phyloP scores from a whole-genome alignment of 176 grass and related monocot species.

The Elaeis guineensis region DNA sequence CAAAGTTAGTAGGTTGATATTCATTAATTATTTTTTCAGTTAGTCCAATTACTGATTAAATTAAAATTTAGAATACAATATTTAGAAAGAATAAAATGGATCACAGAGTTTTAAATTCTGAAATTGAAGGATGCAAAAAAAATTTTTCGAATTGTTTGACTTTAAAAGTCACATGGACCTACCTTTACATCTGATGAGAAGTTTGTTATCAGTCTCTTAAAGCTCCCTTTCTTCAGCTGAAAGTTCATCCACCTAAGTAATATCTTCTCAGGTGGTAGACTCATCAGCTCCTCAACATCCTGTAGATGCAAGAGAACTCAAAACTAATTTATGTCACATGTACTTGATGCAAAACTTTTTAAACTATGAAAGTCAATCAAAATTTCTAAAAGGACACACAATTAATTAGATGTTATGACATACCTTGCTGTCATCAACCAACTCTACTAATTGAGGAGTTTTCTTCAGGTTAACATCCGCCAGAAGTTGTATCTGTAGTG shows the following conservation, averaged over 20 bases:
- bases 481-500: conserved; percentile 83
- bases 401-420: conserved; percentile 1
- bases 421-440: conserved; percentile 84
- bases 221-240: conserved; percentile 89
- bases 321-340: conserved; percentile 1
- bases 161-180: conserved; percentile 14
- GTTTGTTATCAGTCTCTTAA: conserved; percentile 52
- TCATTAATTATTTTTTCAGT: no score
- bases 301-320: conserved; percentile 17
- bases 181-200: conserved; percentile 98
- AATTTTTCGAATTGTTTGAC: no score
- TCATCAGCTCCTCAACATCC: conserved; percentile 98
- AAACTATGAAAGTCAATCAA: no score
- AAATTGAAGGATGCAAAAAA: no score
- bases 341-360: no score
- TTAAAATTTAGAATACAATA: no score
- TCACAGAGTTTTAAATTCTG: no score
- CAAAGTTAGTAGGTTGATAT: no score
- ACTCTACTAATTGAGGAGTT: conserved; percentile 85
- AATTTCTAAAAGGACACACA: conserved; percentile 1
- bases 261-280: conserved; percentile 92
- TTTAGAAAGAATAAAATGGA: no score
- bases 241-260: conserved; percentile 97
- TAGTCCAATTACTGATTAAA: no score
- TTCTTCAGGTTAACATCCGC: conserved; percentile 92